Evolutionary conservation across 2,329 filamentous ascomycete genomes (phyloP), one percentile per base, ranked within the genome.

Genomic region (Pseudogymnoascus sp.): DNA sequence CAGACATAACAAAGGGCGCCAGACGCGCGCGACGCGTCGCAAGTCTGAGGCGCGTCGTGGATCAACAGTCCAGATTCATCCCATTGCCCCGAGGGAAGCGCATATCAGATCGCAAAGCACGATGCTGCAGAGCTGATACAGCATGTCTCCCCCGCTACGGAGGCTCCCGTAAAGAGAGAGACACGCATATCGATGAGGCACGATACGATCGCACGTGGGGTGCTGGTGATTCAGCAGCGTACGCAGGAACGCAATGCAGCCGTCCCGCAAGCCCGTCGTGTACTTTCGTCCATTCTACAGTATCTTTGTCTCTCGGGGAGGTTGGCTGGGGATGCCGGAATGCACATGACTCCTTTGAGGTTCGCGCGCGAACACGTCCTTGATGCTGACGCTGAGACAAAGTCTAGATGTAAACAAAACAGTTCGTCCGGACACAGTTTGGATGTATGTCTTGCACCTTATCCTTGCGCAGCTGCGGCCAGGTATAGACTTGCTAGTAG

Each of bases 121-220:
- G 23, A 29, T 29, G 26, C 26, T 29, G 7, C 26, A 29, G 26
- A 29, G 26, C 26, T 29, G 46, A 53, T 53, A 53, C 46, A 53
- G 46, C 1, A 19, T 53, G 26, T 53, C 46, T 19, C 46, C 46
- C 46, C 46, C 46, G 46, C 46, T 31, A 13, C 46, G 46, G 46
- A 53, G 26, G 46, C 46, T 53, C 23, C 46, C 21, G 46, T 31
- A 53, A 53, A 4, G 26, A n/a, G 46, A 53, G 23, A 53, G 26
- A 53, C 46, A 53, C 46, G 46, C 46, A 53, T 53, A 31, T 6
- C 46, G 46, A 53, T 53, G 46, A 17, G 26, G 46, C 46, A 53
- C 46, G 46, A 53, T 26, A 53, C 46, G 46, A 53, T 53, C 26
- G 46, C 46, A 31, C 46, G 46, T 53, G 46, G 46, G 46, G n/a